Conservation (phyloP, 768 basidiomycete species). For the Inosperma sp. region DNA sequence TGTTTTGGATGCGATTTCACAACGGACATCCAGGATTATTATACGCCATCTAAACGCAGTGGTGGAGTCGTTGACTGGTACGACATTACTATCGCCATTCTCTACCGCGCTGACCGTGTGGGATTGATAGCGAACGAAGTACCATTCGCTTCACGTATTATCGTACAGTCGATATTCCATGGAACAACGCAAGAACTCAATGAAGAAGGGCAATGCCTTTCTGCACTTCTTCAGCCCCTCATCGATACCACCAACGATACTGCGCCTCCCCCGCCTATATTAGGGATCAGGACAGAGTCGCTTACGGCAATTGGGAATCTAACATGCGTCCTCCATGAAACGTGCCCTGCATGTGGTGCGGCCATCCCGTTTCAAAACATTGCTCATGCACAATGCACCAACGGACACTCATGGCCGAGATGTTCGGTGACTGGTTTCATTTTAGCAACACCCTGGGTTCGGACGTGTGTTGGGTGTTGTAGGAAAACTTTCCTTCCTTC, state of each 20-base stretch:
- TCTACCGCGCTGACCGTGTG: neutral
- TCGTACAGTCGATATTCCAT: conserved; percentile 54
- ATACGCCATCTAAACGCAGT: conserved; percentile 54
- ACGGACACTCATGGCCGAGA: conserved; percentile 77
- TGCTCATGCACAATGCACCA: conserved; percentile 56
- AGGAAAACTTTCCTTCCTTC: conserved; percentile 74
- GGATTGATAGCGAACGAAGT: conserved; percentile 47
- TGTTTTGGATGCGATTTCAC: conserved; percentile 49
- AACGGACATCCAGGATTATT: conserved; percentile 49
- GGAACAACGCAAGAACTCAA: conserved; percentile 41
- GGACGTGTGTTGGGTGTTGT: conserved; percentile 78
- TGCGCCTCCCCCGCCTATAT: neutral
- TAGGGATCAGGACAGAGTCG: neutral
- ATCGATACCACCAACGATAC: conserved; percentile 12
- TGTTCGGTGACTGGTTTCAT: conserved; percentile 81
- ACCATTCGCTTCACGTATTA: conserved; percentile 59
- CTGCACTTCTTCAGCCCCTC: conserved; percentile 24
- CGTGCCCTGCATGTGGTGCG: conserved; percentile 70
- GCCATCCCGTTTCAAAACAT: conserved; percentile 57
- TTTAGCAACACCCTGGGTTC: conserved; percentile 69
- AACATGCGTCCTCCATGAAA: conserved; percentile 47
- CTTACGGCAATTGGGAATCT: conserved; percentile 21
- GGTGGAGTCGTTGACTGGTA: conserved; percentile 41
- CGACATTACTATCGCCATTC: conserved; percentile 21
- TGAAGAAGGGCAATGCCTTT: conserved; percentile 32